Conservation (phyloP, 2,329 filamentous ascomycete genomes). For the Pseudogymnoascus sp. region DNA sequence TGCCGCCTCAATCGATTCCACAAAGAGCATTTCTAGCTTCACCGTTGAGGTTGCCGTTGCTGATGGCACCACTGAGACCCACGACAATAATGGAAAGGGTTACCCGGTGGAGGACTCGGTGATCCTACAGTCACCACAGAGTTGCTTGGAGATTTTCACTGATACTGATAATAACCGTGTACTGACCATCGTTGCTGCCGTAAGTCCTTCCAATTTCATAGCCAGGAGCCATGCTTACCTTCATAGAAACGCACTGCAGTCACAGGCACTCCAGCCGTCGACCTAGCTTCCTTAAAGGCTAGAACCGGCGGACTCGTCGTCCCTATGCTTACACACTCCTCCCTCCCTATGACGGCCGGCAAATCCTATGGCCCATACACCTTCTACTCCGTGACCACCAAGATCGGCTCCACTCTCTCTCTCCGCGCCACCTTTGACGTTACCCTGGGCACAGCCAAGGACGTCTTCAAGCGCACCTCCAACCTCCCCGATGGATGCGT, state of each 20-base stretch:
- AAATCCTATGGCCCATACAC: slow-evolving; percentile 23
- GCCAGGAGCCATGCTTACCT: background rate
- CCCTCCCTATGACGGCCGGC: slow-evolving; percentile 22
- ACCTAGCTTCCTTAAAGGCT: slow-evolving; percentile 22
- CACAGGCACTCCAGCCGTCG: slow-evolving; percentile 18
- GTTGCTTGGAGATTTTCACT: slow-evolving; percentile 39
- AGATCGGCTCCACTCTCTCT: slow-evolving; percentile 16
- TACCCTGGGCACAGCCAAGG: slow-evolving; percentile 29
- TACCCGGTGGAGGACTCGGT: slow-evolving; percentile 51
- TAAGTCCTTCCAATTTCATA: slow-evolving; percentile 15
- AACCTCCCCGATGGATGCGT: slow-evolving; percentile 41
- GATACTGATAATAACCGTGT: slow-evolving; percentile 16
- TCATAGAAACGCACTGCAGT: slow-evolving; percentile 18
- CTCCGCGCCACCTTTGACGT: slow-evolving; percentile 23
- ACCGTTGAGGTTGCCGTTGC: slow-evolving; percentile 44
- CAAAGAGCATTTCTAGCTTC: slow-evolving; percentile 58
- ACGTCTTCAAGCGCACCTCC: slow-evolving; percentile 45
- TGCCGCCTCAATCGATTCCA: slow-evolving; percentile 44
- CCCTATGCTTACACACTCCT: slow-evolving; percentile 19
- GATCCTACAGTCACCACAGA: slow-evolving; percentile 50
- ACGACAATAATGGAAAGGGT: slow-evolving; percentile 52
- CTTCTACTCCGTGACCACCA: slow-evolving; percentile 23
- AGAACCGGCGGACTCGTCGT: slow-evolving; percentile 20
- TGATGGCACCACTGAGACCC: slow-evolving; percentile 40
- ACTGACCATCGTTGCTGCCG: slow-evolving; percentile 26